Percentiles rank a stretch among this genome's conserved stretches.
Conservation (phyloP, 2,329 filamentous ascomycete species). For the Neoascochyta sp. region DNA sequence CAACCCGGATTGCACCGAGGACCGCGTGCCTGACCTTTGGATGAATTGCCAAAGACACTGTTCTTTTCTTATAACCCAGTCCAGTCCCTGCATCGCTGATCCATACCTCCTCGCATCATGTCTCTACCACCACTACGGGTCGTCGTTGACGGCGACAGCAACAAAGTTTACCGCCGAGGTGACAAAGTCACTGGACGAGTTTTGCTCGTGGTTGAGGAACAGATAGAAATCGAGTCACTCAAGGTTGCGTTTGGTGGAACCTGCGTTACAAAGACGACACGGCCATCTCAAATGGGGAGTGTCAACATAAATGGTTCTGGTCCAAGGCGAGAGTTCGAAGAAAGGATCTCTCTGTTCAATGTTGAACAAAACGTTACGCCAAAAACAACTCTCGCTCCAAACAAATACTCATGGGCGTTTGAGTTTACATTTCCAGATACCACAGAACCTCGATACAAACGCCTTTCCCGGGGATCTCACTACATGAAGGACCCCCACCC, state of each 20-base stretch:
- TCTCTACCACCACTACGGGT: slow-evolving; percentile 24
- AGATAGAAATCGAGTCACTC: slow-evolving; percentile 26
- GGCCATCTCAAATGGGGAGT: slow-evolving; percentile 19
- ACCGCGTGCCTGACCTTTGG: slow-evolving; percentile 21
- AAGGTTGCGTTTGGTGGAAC: slow-evolving; percentile 30
- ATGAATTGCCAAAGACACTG: slow-evolving; percentile 11
- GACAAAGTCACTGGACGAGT: slow-evolving; percentile 36
- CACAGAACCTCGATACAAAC: slow-evolving; percentile 28
- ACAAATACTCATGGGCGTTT: slow-evolving; percentile 34
- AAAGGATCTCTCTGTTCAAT: slow-evolving; percentile 29
- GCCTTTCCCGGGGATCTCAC: slow-evolving; percentile 24
- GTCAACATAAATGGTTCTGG: slow-evolving; percentile 11
- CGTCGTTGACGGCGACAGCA: slow-evolving; percentile 30
- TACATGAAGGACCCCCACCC: slow-evolving; percentile 31
- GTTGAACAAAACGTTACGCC: slow-evolving; percentile 23
- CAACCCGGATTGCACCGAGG: slow-evolving; percentile 23
- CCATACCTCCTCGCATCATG: slow-evolving; percentile 19
- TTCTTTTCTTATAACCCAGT: slow-evolving; percentile 19
- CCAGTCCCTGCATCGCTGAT: slow-evolving; percentile 28
- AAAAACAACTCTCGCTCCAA: slow-evolving; percentile 14
- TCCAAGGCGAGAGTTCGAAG: slow-evolving; percentile 23
- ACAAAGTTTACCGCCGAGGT: slow-evolving; percentile 27
- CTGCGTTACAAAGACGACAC: slow-evolving; percentile 32
- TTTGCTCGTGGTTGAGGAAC: slow-evolving; percentile 23
- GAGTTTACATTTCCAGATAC: slow-evolving; percentile 33